phyloP scores from a whole-genome alignment of 2,329 filamentous ascomycete species.

The Tothia fuscella region DNA sequence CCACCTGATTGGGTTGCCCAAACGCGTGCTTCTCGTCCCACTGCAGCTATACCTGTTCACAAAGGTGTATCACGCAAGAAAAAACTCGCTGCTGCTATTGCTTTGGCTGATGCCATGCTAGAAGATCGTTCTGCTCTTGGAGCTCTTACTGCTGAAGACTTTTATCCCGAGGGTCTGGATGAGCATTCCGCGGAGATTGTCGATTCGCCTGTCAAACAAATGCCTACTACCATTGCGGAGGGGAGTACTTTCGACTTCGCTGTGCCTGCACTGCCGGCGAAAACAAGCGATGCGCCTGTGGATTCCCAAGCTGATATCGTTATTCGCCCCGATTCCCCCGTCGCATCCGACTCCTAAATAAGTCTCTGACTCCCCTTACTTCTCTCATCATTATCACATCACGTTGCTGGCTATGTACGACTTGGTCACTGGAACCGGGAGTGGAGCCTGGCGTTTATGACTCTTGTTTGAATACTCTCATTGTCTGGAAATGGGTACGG shows the following conservation, averaged over 20 bases:
- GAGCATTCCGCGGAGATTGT: constrained; percentile 14
- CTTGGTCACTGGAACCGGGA: no score
- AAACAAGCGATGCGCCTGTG: neutral
- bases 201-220: neutral
- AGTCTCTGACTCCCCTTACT: no score
- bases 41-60: constrained; percentile 14
- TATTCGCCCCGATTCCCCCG: no score
- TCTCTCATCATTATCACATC: no score
- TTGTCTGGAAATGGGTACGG: no score
- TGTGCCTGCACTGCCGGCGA: neutral
- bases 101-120: constrained; percentile 26
- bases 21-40: constrained; percentile 8
- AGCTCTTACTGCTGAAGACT: constrained; percentile 25
- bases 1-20: constrained; percentile 37
- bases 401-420: no score
- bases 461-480: no score
- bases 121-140: constrained; percentile 27
- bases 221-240: neutral
- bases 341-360: no score
- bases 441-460: no score
- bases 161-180: constrained; percentile 27
- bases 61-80: constrained; percentile 11
- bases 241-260: neutral
- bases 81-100: neutral
- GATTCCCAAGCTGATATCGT: no score